Evolutionary conservation across 148 eudicot species (phyloP), one percentile per base, ranked within the genome.

Genomic region (Rhododendron ferrugineum): DNA sequence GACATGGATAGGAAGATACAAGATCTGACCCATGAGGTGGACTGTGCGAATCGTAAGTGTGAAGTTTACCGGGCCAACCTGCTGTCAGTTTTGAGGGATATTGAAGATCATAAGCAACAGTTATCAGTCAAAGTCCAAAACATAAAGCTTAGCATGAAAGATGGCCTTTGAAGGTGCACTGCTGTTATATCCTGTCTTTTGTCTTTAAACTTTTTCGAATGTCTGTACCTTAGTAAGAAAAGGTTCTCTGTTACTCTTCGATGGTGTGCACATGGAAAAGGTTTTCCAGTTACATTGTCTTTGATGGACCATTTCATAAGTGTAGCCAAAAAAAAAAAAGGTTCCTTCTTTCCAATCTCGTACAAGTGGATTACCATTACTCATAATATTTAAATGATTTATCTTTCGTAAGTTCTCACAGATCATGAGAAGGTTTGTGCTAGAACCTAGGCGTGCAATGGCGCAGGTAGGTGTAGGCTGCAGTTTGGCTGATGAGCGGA

Each of bases 21-120:
- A 46, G 85, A 89, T 82, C 90, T 89, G 72, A 85, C 80, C 73
- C 73, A 81, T 78, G 90, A 85, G 68, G 87, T 89, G 85, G 90
- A 86, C 15, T 76, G 72, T 26, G 87, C 88, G 5, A 84, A 83
- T 72, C 78, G 85, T 34, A 89, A 87, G 82, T 89, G 87, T 85
- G 90, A 89, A 81, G 87, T 86, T 78, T 89, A 89, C 79, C 79
- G 86, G 73, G 85, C 84, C 70, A 89, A 89, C 78, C 85, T 89
- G 80, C 84, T 89, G 36, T 89, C 88, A 54, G 85, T 89, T 32
- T 85, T 89, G 73, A 82, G 34, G 77, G 88, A 89, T 79, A 85
- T 89, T 78, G 90, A 89, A 76, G 85, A 89, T 84, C 90, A 89
- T 82, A 84, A 87, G 79, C 90, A 89, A 49, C 87, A 86, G 82